These are phyloP conservation scores for Sporothrix humicola DNA, from an alignment of 2,329 filamentous ascomycete species.

Conservation along the genomic window DNA sequence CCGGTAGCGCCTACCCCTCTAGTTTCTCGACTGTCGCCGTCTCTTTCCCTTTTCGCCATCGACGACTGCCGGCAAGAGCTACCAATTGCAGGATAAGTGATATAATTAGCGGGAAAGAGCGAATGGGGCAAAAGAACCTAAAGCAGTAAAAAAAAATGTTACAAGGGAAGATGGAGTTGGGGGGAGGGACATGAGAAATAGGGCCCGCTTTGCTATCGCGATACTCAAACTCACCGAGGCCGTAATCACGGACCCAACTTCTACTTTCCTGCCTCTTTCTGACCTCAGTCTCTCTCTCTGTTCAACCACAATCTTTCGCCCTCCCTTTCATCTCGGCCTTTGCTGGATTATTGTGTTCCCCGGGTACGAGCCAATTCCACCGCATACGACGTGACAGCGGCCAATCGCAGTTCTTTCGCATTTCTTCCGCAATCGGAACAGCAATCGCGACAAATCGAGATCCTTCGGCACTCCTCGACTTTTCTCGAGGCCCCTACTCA, in stretches of 20 bases:
- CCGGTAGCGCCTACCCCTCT: constrained; percentile 17
- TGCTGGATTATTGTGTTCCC: too few relatives aligned
- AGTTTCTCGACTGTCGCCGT: neutral
- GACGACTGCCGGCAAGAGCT: constrained; percentile 16
- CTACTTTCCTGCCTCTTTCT: constrained; percentile 8
- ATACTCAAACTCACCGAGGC: neutral
- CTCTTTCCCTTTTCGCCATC: constrained; percentile 18
- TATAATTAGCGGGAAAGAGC: constrained; percentile 20
- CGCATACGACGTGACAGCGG: neutral
- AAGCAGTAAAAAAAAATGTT: constrained; percentile 7
- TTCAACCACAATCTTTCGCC: neutral
- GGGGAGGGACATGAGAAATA: neutral
- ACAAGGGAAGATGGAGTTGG: neutral
- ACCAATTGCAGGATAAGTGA: constrained; percentile 7
- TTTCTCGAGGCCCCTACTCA: neutral
- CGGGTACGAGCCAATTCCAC: too few relatives aligned
- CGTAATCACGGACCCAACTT: constrained; percentile 6
- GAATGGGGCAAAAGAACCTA: neutral
- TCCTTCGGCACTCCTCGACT: neutral
- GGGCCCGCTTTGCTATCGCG: constrained; percentile 8
- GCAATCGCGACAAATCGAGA: constrained; percentile 1
- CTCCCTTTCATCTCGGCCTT: neutral
- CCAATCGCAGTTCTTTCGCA: neutral
- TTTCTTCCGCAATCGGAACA: neutral
- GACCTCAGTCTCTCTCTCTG: constrained; percentile 8